Percentiles rank a stretch among this genome's conserved stretches.
Evolutionary conservation across 306 rosid species (phyloP).

Genomic region (Casuarina glauca): DNA sequence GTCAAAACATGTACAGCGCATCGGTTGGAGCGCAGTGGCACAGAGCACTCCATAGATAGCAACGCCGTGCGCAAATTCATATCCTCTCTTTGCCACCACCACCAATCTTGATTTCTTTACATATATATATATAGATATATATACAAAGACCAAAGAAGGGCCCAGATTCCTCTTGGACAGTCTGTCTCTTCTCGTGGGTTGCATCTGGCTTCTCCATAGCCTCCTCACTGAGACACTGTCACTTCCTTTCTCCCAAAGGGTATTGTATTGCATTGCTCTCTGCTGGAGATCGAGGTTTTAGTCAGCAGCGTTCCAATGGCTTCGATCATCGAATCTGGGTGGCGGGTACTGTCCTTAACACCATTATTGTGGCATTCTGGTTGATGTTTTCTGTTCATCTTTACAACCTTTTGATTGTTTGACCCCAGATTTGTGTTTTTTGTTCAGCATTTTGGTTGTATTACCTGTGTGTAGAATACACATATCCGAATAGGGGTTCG

Average conservation of each 20-base stretch:
- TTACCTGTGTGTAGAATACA: neutral
- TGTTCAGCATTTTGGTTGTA: constrained; percentile 18
- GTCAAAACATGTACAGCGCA: neutral
- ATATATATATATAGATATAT: neutral
- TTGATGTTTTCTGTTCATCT: neutral
- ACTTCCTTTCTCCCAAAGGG: neutral
- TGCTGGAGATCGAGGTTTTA: neutral
- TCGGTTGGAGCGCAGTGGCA: neutral
- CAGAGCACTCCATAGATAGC: neutral
- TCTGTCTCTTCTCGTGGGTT: constrained; percentile 41
- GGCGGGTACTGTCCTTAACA: constrained; percentile 55
- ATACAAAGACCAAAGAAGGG: neutral
- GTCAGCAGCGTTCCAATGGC: constrained; percentile 40
- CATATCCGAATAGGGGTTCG: constrained; percentile 8
- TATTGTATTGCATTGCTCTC: constrained; percentile 7
- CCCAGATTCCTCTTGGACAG: constrained; percentile 42
- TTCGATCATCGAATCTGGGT: constrained; percentile 62
- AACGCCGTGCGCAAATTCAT: neutral
- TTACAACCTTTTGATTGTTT: neutral
- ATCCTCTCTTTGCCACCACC: neutral
- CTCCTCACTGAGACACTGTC: neutral
- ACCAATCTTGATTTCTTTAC: neutral
- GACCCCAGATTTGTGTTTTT: constrained; percentile 31
- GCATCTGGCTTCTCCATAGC: neutral
- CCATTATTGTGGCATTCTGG: neutral